phyloP scores from a whole-genome alignment of 306 rosid species.

The Gastrolobium bilobum region DNA sequence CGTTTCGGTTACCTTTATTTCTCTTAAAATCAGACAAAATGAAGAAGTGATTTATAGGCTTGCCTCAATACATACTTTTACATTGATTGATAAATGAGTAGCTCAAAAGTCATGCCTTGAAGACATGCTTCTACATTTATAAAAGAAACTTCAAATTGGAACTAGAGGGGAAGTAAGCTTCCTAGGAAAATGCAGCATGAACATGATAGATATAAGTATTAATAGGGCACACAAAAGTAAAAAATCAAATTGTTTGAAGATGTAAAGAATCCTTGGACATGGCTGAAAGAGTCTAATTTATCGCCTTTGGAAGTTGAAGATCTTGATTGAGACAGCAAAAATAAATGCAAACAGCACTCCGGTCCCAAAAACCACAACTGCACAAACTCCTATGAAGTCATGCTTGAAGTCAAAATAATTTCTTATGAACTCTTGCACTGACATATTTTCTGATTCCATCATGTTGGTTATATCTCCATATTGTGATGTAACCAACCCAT shows the following conservation, averaged over 20 bases:
- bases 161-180: background rate
- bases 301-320: slow-evolving; percentile 68
- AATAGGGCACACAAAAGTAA: background rate
- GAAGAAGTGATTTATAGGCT: background rate
- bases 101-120: background rate
- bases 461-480: slow-evolving; percentile 56
- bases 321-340: slow-evolving; percentile 60
- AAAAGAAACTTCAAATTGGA: background rate
- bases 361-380: slow-evolving; percentile 49
- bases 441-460: slow-evolving; percentile 39
- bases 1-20: too few species aligned
- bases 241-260: background rate
- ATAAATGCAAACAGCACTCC: slow-evolving; percentile 54
- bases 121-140: background rate
- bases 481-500: slow-evolving; percentile 80
- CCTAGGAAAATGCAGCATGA: background rate
- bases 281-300: slow-evolving; percentile 30
- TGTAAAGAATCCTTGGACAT: background rate
- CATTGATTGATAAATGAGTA: slow-evolving; percentile 1
- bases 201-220: background rate
- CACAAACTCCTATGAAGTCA: slow-evolving; percentile 61
- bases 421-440: slow-evolving; percentile 55
- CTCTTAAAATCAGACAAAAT: background rate
- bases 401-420: slow-evolving; percentile 57
- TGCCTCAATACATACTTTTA: background rate